Evolutionary conservation across 495 filamentous ascomycete species (phyloP).

Genomic region (Bathelium albidoporum): DNA sequence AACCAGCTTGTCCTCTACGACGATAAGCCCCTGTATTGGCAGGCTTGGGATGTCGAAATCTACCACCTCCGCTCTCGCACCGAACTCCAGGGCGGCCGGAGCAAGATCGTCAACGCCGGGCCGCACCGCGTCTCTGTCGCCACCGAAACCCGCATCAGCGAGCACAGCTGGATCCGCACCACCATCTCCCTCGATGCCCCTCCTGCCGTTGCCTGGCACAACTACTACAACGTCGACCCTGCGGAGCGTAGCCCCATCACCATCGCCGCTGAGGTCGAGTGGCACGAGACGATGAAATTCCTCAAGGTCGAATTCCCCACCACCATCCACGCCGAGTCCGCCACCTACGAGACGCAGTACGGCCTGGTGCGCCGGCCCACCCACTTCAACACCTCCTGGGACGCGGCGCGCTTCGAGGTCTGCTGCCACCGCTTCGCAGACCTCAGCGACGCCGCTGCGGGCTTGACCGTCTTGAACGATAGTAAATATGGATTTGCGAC

Average conservation of each 20-base stretch:
- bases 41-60: slow-evolving; percentile 97
- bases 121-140: slow-evolving; percentile 66
- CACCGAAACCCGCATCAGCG: slow-evolving; percentile 76
- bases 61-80: slow-evolving; percentile 83
- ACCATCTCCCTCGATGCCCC: slow-evolving; percentile 67
- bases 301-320: slow-evolving; percentile 98
- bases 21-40: slow-evolving; percentile 97
- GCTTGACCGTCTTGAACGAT: slow-evolving; percentile 90
- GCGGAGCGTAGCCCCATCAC: slow-evolving; percentile 66
- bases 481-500: slow-evolving; percentile 96
- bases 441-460: slow-evolving; percentile 82
- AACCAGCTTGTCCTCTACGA: slow-evolving; percentile 94
- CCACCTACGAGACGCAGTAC: slow-evolving; percentile 92
- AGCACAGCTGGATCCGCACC: slow-evolving; percentile 77
- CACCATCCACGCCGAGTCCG: slow-evolving; percentile 81
- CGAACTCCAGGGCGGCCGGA: slow-evolving; percentile 51
- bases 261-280: slow-evolving; percentile 73
- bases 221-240: background rate
- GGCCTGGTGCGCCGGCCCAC: slow-evolving; percentile 81
- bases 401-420: slow-evolving; percentile 99
- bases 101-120: slow-evolving; percentile 60
- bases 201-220: slow-evolving; percentile 30
- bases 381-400: slow-evolving; percentile 95
- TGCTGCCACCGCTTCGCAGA: slow-evolving; percentile 98
- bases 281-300: slow-evolving; percentile 94